Evolutionary conservation across 2,329 filamentous ascomycete genomes (phyloP).

Genomic region (Alternaria dauci): DNA sequence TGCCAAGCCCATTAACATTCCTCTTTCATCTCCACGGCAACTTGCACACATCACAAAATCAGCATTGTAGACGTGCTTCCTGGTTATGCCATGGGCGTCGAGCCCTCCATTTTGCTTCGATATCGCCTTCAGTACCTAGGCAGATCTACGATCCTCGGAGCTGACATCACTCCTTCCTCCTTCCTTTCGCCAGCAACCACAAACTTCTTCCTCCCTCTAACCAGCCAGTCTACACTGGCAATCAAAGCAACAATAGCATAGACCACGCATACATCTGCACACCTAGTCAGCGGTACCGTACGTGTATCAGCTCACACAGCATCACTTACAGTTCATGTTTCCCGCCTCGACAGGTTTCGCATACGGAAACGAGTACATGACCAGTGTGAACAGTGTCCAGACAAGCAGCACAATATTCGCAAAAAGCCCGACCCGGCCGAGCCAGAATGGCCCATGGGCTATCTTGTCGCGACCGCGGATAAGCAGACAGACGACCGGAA

Average conservation of each 20-base stretch:
- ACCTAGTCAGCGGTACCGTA: slow-evolving; percentile 20
- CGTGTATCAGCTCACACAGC: background rate
- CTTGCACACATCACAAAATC: background rate
- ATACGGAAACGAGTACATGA: slow-evolving; percentile 56
- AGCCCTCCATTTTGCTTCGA: too few species aligned
- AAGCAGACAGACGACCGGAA: slow-evolving; percentile 58
- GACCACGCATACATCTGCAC: slow-evolving; percentile 23
- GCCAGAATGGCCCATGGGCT: slow-evolving; percentile 57
- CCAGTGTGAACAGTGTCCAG: slow-evolving; percentile 61
- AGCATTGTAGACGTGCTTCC: background rate
- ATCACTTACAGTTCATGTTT: slow-evolving; percentile 43
- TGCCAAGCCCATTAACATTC: slow-evolving; percentile 37
- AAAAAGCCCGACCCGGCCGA: slow-evolving; percentile 55
- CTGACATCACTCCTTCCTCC: slow-evolving; percentile 23
- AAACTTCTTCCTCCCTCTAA: slow-evolving; percentile 42
- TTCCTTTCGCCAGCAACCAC: slow-evolving; percentile 41
- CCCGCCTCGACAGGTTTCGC: slow-evolving; percentile 37
- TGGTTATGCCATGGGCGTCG: too few species aligned
- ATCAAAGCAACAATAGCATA: slow-evolving; percentile 39
- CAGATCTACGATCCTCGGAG: slow-evolving; percentile 2
- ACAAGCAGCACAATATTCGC: slow-evolving; percentile 56
- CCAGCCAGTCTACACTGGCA: slow-evolving; percentile 41
- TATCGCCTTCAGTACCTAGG: background rate
- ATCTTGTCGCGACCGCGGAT: slow-evolving; percentile 57
- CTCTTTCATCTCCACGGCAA: slow-evolving; percentile 18